phyloP scores from a whole-genome alignment of 352 stramenopile genomes.

The Phytophthora ramorum region DNA sequence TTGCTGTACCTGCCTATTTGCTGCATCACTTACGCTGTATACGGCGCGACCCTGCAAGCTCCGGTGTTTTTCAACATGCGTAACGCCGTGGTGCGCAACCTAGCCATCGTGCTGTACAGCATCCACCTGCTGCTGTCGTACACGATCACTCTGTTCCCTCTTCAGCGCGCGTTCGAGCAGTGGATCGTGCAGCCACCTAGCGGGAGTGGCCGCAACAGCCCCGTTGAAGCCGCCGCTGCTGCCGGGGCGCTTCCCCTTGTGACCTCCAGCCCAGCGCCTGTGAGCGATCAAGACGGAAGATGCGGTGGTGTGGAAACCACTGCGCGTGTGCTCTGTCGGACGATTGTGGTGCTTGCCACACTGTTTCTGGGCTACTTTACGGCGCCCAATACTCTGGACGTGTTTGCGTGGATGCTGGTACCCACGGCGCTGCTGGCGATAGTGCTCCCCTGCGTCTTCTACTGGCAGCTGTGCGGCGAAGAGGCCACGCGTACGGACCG shows the following conservation, averaged over 20 bases:
- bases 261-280: slow-evolving; percentile 9
- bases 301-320: slow-evolving; percentile 37
- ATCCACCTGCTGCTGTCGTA: slow-evolving; percentile 82
- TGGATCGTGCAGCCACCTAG: slow-evolving; percentile 47
- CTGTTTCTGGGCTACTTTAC: slow-evolving; percentile 62
- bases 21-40: slow-evolving; percentile 79
- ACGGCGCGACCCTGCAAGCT: slow-evolving; percentile 74
- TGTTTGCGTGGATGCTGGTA: slow-evolving; percentile 74
- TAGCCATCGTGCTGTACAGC: slow-evolving; percentile 79
- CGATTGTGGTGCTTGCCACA: slow-evolving; percentile 56
- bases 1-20: slow-evolving; percentile 80
- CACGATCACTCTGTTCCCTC: slow-evolving; percentile 68
- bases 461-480: slow-evolving; percentile 74
- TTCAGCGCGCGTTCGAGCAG: slow-evolving; percentile 70
- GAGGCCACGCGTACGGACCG: slow-evolving; percentile 57
- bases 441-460: slow-evolving; percentile 73
- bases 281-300: slow-evolving; percentile 21
- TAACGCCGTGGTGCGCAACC: slow-evolving; percentile 71
- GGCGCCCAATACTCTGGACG: slow-evolving; percentile 56
- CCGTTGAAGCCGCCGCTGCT: slow-evolving; percentile 27
- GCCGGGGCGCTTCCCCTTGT: slow-evolving; percentile 33
- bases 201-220: slow-evolving; percentile 25
- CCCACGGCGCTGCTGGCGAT: slow-evolving; percentile 64
- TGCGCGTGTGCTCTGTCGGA: slow-evolving; percentile 59
- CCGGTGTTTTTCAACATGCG: slow-evolving; percentile 89